A percentile compares a stretch with the other conserved stretches of the same genome.
Evolutionary conservation across 306 rosid species (phyloP).

Genomic region (Quercus wislizeni): DNA sequence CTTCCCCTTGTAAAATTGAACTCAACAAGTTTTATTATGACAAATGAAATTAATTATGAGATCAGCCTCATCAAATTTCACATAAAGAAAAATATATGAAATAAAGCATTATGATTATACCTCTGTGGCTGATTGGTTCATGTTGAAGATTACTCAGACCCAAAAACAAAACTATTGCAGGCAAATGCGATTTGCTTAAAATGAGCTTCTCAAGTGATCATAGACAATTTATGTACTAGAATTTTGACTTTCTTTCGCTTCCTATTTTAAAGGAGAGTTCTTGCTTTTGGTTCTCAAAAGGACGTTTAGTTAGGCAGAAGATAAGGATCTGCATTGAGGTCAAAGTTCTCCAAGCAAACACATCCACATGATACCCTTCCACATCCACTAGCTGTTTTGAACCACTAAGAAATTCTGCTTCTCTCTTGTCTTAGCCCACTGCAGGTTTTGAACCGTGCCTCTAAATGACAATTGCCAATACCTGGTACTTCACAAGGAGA

Average conservation of each 20-base stretch:
- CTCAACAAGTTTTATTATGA: neutral
- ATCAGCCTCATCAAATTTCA: no score
- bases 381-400: neutral
- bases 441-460: no score
- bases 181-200: neutral
- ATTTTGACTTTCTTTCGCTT: neutral
- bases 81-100: neutral
- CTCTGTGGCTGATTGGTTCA: constrained; percentile 44
- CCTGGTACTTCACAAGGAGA: neutral
- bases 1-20: constrained; percentile 24
- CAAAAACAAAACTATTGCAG: neutral
- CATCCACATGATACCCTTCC: neutral
- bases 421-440: no score
- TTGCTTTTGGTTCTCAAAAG: constrained; percentile 3
- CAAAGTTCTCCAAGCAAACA: constrained; percentile 2
- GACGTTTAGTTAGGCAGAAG: constrained; percentile 21
- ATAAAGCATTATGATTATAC: constrained; percentile 11
- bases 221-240: constrained; percentile 1
- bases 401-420: no score
- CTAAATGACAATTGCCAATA: neutral
- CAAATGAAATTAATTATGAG: neutral
- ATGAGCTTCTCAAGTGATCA: neutral
- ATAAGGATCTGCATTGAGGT: constrained; percentile 18
- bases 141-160: constrained; percentile 11
- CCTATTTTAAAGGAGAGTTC: neutral